Conservation (phyloP, 306 rosid species). For the Oemleria cerasiformis region DNA sequence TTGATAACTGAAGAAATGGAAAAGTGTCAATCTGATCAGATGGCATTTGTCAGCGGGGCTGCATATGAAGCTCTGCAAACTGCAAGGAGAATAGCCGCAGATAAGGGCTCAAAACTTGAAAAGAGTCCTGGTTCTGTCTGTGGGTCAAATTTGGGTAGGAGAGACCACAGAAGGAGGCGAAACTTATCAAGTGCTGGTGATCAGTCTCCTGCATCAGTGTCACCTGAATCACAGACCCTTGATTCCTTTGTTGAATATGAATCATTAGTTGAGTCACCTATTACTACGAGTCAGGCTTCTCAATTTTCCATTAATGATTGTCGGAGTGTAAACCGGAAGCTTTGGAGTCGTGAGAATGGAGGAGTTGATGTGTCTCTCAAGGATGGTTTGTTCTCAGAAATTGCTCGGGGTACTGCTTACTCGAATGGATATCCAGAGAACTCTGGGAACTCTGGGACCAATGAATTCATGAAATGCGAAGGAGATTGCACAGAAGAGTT, state of each 20-base stretch:
- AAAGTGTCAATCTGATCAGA: constrained; percentile 68
- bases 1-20: constrained; percentile 74
- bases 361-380: constrained; percentile 79
- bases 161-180: constrained; percentile 39
- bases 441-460: constrained; percentile 31
- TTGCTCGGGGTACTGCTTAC: constrained; percentile 28
- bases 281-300: constrained; percentile 39
- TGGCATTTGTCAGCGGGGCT: constrained; percentile 77
- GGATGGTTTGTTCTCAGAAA: constrained; percentile 66
- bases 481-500: constrained; percentile 45
- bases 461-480: constrained; percentile 22
- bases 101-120: constrained; percentile 42
- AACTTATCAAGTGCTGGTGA: constrained; percentile 40
- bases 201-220: constrained; percentile 48
- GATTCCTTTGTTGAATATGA: constrained; percentile 64
- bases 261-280: constrained; percentile 59
- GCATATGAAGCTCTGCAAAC: constrained; percentile 89
- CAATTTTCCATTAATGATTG: constrained; percentile 30
- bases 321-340: constrained; percentile 67
- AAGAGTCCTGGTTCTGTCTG: constrained; percentile 53
- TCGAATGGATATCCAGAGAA: constrained; percentile 35
- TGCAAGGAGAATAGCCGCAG: constrained; percentile 51
- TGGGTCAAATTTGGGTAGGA: constrained; percentile 61
- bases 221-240: constrained; percentile 63
- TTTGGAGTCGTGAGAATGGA: constrained; percentile 65